A percentile compares a stretch with the other conserved stretches of the same genome.
Evolutionary conservation across 805 yeast species (phyloP).

Genomic region (Nematodospora valgi): DNA sequence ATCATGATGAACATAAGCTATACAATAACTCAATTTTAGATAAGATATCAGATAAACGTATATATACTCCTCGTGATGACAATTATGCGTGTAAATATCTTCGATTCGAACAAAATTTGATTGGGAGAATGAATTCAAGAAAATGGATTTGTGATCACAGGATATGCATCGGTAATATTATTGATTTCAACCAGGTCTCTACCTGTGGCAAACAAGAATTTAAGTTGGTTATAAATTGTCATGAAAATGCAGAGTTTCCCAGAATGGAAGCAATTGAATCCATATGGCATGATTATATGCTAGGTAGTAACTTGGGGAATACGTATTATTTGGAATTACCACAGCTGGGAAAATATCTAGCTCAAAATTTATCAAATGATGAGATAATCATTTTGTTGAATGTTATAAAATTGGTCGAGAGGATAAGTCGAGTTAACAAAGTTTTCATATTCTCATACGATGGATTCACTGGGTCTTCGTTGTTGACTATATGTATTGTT

Average conservation of each 20-base stretch:
- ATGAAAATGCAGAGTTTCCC: conserved; percentile 55
- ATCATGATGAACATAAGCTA: conserved; percentile 1
- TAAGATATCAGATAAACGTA: neutral
- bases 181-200: conserved; percentile 21
- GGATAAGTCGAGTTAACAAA: conserved; percentile 14
- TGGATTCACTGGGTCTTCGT: conserved; percentile 35
- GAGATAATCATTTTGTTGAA: conserved; percentile 28
- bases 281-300: conserved; percentile 10
- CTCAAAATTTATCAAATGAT: conserved; percentile 18
- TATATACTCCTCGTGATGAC: neutral
- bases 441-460: conserved; percentile 33
- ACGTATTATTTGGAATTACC: conserved; percentile 31
- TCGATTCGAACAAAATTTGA: conserved; percentile 31
- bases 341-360: conserved; percentile 22
- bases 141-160: conserved; percentile 22
- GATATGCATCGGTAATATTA: conserved; percentile 29
- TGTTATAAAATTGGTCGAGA: conserved; percentile 24
- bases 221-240: conserved; percentile 54
- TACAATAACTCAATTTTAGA: conserved; percentile 6
- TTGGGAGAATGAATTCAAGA: conserved; percentile 30
- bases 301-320: conserved; percentile 1
- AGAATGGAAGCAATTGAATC: conserved; percentile 28
- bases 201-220: conserved; percentile 23
- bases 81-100: conserved; percentile 17
- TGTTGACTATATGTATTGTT: conserved; percentile 17